A percentile compares a stretch with the other conserved stretches of the same genome.
Evolutionary conservation across 2,329 filamentous ascomycete species (phyloP).

Genomic region (Colletotrichum orchidophilum): DNA sequence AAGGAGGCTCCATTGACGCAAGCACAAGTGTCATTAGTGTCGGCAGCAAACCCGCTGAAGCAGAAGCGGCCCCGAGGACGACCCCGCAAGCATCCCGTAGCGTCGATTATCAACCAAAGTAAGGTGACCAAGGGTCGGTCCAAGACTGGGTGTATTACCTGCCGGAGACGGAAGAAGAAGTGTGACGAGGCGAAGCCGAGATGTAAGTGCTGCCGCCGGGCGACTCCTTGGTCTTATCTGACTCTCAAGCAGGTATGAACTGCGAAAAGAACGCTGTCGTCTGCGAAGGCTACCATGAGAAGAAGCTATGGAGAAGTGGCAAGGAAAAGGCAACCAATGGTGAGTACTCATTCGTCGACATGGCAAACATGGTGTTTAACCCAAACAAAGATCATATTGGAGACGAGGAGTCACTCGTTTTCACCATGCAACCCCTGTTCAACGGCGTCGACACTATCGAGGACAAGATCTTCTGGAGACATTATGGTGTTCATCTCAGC

Average conservation of each 20-base stretch:
- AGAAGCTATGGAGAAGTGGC: conserved; percentile 87
- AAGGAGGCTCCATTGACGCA: conserved; percentile 52
- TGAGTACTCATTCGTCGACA: conserved; percentile 43
- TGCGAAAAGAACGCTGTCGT: conserved; percentile 94
- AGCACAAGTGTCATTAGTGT: conserved; percentile 21
- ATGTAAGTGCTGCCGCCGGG: conserved; percentile 57
- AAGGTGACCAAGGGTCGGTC: conserved; percentile 82
- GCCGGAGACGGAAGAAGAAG: conserved; percentile 76
- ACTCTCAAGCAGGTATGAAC: conserved; percentile 71
- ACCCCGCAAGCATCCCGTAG: conserved; percentile 81
- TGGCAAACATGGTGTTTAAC: conserved; percentile 2
- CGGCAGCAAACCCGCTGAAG: conserved; percentile 46
- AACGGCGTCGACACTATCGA: conserved; percentile 82
- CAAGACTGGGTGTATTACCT: conserved; percentile 75
- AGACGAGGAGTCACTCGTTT: conserved; percentile 41
- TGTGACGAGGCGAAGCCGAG: conserved; percentile 75
- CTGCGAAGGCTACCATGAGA: conserved; percentile 89
- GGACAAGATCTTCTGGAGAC: conserved; percentile 82
- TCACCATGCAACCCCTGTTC: conserved; percentile 74
- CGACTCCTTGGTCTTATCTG: conserved; percentile 6
- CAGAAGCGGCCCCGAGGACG: conserved; percentile 78
- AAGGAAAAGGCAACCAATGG: conserved; percentile 79
- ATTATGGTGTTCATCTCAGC: conserved; percentile 84
- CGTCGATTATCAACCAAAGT: conserved; percentile 63
- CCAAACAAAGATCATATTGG: conserved; percentile 2